These are phyloP conservation scores for Phaeophleospora eucalypticola DNA, from an alignment of 2,329 filamentous ascomycete species.

Conservation along the genomic window DNA sequence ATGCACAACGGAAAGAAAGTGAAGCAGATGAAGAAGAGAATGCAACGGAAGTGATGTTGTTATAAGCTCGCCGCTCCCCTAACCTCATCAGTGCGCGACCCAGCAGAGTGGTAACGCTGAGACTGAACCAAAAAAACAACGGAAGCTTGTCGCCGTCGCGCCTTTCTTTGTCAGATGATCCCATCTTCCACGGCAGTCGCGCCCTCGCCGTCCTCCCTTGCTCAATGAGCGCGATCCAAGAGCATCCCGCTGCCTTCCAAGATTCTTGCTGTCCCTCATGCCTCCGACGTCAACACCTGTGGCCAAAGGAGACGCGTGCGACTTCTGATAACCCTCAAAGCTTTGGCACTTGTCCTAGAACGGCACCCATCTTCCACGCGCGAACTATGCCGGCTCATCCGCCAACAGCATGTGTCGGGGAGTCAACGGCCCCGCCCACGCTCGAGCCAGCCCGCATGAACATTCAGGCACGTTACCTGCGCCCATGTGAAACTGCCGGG, in stretches of 20 bases:
- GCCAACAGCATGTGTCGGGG: conserved; percentile 8
- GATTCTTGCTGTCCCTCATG: no score
- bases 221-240: no score
- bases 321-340: neutral
- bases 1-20: neutral
- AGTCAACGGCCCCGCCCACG: conserved; percentile 12
- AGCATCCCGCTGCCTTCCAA: no score
- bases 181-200: neutral
- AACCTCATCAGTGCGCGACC: conserved; percentile 5
- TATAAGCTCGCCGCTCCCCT: conserved; percentile 7
- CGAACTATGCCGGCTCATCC: neutral
- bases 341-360: neutral
- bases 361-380: neutral
- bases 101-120: conserved; percentile 5
- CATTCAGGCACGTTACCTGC: conserved; percentile 12
- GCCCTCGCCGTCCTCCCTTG: neutral
- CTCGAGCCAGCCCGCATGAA: conserved; percentile 14
- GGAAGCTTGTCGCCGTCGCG: conserved; percentile 3
- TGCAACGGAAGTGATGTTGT: conserved; percentile 2
- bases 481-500: neutral
- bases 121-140: conserved; percentile 2
- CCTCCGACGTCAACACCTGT: neutral
- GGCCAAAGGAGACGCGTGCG: neutral
- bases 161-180: neutral
- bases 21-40: neutral